Evolutionary conservation across 139 green algal genomes (phyloP), one percentile per base, ranked within the genome.

Genomic region (Tetraselmis striata): DNA sequence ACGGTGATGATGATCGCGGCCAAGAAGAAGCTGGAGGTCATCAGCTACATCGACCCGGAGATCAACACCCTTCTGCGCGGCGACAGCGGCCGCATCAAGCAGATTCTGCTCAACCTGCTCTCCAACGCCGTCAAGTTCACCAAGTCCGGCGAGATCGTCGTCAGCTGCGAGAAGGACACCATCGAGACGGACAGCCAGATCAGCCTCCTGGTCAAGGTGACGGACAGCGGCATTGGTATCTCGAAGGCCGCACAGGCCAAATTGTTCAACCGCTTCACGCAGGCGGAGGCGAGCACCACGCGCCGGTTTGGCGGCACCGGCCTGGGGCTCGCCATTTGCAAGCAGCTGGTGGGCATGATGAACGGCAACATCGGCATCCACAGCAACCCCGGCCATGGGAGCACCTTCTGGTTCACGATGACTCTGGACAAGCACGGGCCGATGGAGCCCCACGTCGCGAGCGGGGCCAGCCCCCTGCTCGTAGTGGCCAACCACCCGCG

Each of bases 91-190:
- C n/a, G n/a, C n/a, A n/a, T n/a, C n/a, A n/a, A n/a, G n/a, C 75
- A 85, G 86, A 84, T 94, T 28, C 81, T 94, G 26, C 79, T 84
- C 59, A 89, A 91, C 85, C 77, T 95, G 81, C 79, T 94, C 59
- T 89, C 84, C 79, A 95, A 95, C 32, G 92, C 92, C 0, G 86
- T 96, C 79, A 96, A 96, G 87, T 94, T 94, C 84, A 95, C 89
- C 18, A 88, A 93, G 27, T 1, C 81, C 1, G 92, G 92, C 1
- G 85, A 93, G 84, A 85, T 91, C 82, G 83, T 89, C 18, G 82
- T 92, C 59, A 11, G 29, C 28, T 2, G 29, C 29, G 76, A 24
- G 82, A 85, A 31, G 24, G 24, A 1, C 28, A 32, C 1, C 26
- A 59, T n/a, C 25, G 27, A 28, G 77, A 76, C 23, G 45, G 32